These are phyloP conservation scores for Pezicula neosporulosa DNA, from an alignment of 2,329 filamentous ascomycete species.

Conservation along the genomic window DNA sequence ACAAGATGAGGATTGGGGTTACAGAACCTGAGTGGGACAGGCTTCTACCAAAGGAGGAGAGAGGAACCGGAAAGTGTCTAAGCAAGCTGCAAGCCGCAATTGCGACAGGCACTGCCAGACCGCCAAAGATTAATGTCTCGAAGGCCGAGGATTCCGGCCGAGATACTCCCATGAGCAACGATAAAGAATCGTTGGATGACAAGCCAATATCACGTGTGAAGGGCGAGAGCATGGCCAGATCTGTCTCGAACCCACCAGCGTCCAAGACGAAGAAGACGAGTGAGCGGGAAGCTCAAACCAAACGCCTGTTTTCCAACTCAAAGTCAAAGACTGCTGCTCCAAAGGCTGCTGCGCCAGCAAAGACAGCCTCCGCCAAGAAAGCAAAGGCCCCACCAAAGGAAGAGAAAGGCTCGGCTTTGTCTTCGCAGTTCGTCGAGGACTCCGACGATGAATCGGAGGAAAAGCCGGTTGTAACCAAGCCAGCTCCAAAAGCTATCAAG, in stretches of 20 bases:
- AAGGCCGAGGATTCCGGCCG: constrained; percentile 46
- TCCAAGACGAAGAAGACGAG: constrained; percentile 54
- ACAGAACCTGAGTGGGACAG: constrained; percentile 59
- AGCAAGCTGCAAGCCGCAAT: constrained; percentile 60
- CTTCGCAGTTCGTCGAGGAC: constrained; percentile 26
- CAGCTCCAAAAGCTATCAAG: constrained; percentile 41
- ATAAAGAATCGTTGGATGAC: constrained; percentile 32
- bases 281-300: constrained; percentile 51
- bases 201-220: constrained; percentile 30
- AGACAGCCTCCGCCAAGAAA: constrained; percentile 13
- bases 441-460: constrained; percentile 25
- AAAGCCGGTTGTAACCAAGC: constrained; percentile 24
- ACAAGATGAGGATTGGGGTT: constrained; percentile 53
- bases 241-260: constrained; percentile 47
- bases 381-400: constrained; percentile 25
- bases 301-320: constrained; percentile 46
- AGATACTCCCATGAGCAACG: constrained; percentile 40
- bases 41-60: constrained; percentile 53
- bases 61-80: constrained; percentile 56
- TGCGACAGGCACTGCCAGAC: constrained; percentile 47
- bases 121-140: constrained; percentile 48
- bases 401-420: constrained; percentile 30
- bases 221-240: constrained; percentile 43
- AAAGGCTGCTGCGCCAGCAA: constrained; percentile 20
- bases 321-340: constrained; percentile 13